phyloP scores from a whole-genome alignment of 2,329 filamentous ascomycete genomes.

The Lachnum nothofagi region DNA sequence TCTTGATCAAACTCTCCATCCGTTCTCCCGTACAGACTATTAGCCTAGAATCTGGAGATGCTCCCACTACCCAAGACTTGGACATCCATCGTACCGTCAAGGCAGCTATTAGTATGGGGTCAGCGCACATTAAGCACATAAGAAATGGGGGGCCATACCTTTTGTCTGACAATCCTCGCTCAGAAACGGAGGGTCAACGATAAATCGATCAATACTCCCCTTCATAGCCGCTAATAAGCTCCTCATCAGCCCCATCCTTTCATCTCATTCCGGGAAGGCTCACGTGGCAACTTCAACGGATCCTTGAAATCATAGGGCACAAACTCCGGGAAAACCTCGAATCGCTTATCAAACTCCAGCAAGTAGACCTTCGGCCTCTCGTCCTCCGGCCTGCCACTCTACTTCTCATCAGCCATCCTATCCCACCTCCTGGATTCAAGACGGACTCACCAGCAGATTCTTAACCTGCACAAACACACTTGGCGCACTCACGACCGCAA shows the following conservation, averaged over 20 bases:
- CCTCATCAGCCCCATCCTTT: conserved; percentile 1
- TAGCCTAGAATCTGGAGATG: conserved; percentile 33
- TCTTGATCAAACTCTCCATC: conserved; percentile 60
- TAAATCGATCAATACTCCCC: conserved; percentile 61
- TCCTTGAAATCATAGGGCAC: conserved; percentile 68
- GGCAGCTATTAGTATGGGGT: conserved; percentile 47
- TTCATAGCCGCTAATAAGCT: conserved; percentile 48
- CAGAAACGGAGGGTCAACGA: conserved; percentile 74
- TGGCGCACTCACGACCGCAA: conserved; percentile 69
- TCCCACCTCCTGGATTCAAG: too few species aligned
- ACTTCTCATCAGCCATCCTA: conserved; percentile 4
- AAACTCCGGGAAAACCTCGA: conserved; percentile 69
- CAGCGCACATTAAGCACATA: neutral
- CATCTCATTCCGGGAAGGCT: conserved; percentile 16
- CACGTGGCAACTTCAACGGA: conserved; percentile 60
- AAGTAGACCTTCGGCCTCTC: conserved; percentile 56
- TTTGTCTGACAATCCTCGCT: conserved; percentile 78
- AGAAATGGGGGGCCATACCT: conserved; percentile 38
- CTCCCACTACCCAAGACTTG: conserved; percentile 34
- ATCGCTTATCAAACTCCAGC: conserved; percentile 70
- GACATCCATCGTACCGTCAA: conserved; percentile 71
- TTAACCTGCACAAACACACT: conserved; percentile 73
- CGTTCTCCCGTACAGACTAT: conserved; percentile 74
- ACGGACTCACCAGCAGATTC: conserved; percentile 55
- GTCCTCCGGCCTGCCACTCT: conserved; percentile 29